These are phyloP conservation scores for Begonia fuchsioides DNA, from an alignment of 306 rosid species.

Conservation along the genomic window DNA sequence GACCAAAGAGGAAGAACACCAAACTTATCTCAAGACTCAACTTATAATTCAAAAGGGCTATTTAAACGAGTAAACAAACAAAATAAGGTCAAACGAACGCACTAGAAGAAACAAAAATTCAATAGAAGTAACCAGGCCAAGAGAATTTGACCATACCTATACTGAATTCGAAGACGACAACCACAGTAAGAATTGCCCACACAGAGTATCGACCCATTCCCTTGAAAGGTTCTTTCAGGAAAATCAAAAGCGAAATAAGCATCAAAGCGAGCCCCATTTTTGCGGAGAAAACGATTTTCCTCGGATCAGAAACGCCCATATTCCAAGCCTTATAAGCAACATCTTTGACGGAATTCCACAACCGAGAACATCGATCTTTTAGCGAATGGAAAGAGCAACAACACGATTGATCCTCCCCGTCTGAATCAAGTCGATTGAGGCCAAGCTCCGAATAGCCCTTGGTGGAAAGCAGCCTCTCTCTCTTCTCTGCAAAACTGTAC, in stretches of 20 bases:
- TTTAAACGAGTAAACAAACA: too few relatives aligned
- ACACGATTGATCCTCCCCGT: constrained; percentile 15
- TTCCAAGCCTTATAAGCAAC: constrained; percentile 36
- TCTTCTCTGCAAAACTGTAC: constrained; percentile 46
- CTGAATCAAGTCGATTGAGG: constrained; percentile 19
- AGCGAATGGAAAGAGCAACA: constrained; percentile 30
- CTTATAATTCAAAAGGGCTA: too few relatives aligned
- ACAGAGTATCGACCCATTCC: constrained; percentile 49
- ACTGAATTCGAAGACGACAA: constrained; percentile 86
- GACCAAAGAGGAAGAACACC: too few relatives aligned
- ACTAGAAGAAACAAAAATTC: neutral
- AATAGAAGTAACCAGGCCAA: neutral
- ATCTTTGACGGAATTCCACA: constrained; percentile 16
- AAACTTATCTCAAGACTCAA: too few relatives aligned
- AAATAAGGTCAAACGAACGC: neutral
- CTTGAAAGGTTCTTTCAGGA: constrained; percentile 46
- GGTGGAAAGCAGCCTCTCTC: constrained; percentile 42
- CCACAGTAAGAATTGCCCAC: constrained; percentile 96
- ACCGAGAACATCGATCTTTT: constrained; percentile 18
- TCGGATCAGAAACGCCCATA: constrained; percentile 71
- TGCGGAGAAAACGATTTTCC: constrained; percentile 71
- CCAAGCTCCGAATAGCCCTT: constrained; percentile 49
- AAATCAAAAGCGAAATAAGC: constrained; percentile 62
- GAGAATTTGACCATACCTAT: constrained; percentile 32
- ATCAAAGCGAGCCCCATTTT: constrained; percentile 78